Evolutionary conservation across 345 rosid species (phyloP).

Genomic region (Pistacia integerrima): DNA sequence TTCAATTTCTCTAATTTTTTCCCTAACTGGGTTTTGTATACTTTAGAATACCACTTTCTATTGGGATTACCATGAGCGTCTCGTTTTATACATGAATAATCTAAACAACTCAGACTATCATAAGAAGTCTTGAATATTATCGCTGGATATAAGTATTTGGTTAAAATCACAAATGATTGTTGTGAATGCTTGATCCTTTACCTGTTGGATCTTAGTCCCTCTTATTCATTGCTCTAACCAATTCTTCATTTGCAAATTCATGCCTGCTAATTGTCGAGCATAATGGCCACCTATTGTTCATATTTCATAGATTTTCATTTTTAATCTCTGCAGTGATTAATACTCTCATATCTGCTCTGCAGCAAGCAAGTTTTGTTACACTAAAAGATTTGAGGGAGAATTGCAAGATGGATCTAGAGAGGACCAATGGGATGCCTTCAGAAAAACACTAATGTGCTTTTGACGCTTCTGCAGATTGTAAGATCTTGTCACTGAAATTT

Average conservation of each 20-base stretch:
- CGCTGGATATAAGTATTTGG: constrained; percentile 4
- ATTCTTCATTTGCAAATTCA: background rate
- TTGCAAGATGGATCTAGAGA: constrained; percentile 74
- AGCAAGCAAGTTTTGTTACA: constrained; percentile 55
- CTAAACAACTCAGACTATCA: background rate
- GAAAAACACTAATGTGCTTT: constrained; percentile 34
- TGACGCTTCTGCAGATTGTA: constrained; percentile 10
- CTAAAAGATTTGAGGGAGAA: constrained; percentile 71
- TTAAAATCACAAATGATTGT: constrained; percentile 6
- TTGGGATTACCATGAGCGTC: background rate
- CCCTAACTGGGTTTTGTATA: background rate
- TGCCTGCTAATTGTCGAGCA: background rate
- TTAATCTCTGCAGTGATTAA: constrained; percentile 13
- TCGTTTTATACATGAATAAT: background rate
- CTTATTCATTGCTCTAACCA: background rate
- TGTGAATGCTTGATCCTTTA: background rate
- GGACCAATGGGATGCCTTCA: constrained; percentile 44
- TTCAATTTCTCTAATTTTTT: background rate
- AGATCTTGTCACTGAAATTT: constrained; percentile 16
- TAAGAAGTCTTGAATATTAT: constrained; percentile 6
- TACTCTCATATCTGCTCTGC: constrained; percentile 29
- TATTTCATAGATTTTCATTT: background rate
- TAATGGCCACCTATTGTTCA: background rate
- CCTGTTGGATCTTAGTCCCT: background rate
- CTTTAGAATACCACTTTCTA: background rate